phyloP scores from a whole-genome alignment of 192 early-diverging fungal species.

The Mortierella claussenii region DNA sequence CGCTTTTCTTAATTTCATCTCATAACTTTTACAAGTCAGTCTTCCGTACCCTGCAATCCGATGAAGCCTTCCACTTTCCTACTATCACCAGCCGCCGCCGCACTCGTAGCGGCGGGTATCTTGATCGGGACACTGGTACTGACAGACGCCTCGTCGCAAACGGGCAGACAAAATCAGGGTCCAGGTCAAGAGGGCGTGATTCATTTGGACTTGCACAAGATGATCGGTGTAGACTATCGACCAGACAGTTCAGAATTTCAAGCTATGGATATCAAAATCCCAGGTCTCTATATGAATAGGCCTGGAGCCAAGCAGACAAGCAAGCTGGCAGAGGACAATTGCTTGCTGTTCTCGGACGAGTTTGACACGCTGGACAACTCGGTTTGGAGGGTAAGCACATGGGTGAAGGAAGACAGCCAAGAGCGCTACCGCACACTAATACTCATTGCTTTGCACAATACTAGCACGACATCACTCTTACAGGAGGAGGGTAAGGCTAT shows the following conservation, averaged over 20 bases:
- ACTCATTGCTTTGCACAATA: no score
- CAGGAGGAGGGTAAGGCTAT: conserved; percentile 44
- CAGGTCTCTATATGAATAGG: background rate
- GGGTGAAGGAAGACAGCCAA: no score
- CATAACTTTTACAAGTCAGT: background rate
- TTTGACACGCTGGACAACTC: conserved; percentile 47
- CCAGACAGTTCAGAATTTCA: conserved; percentile 1
- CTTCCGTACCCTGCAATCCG: background rate
- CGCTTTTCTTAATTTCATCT: background rate
- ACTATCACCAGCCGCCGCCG: background rate
- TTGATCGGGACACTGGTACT: background rate
- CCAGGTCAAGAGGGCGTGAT: no score
- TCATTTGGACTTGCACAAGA: conserved; percentile 23
- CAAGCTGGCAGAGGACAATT: background rate
- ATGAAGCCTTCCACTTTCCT: background rate
- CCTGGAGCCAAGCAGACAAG: no score
- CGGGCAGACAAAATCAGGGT: background rate
- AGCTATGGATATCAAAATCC: background rate
- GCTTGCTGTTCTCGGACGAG: conserved; percentile 31
- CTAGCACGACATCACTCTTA: conserved; percentile 36
- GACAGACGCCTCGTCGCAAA: background rate
- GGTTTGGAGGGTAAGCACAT: conserved; percentile 38
- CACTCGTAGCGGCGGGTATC: background rate
- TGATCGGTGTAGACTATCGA: conserved; percentile 29
- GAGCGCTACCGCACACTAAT: no score